Evolutionary conservation across 1,139 yeast species (phyloP).

Genomic region (Geotrichum phurueaensis): DNA sequence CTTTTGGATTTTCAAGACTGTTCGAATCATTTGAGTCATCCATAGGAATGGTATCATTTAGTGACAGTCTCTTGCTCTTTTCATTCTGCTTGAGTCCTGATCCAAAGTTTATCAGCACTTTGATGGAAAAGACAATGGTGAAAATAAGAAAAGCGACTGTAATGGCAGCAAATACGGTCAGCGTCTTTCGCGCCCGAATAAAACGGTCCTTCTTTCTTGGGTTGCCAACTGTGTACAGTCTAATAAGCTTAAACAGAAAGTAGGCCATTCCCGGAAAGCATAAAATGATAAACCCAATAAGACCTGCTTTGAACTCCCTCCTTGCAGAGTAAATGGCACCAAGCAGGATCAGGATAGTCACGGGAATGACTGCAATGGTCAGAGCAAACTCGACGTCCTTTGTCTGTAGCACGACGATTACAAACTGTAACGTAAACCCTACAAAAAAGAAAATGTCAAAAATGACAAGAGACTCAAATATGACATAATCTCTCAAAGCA

Average conservation of each 20-base stretch:
- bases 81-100: neutral
- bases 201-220: conserved; percentile 29
- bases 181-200: conserved; percentile 46
- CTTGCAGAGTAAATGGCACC: conserved; percentile 41
- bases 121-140: conserved; percentile 39
- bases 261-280: conserved; percentile 46
- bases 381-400: conserved; percentile 45
- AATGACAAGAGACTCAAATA: conserved; percentile 37
- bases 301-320: conserved; percentile 37
- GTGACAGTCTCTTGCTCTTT: neutral
- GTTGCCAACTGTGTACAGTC: conserved; percentile 43
- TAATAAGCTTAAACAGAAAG: conserved; percentile 45
- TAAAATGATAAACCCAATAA: conserved; percentile 34
- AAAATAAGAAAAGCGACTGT: conserved; percentile 40
- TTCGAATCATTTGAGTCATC: neutral
- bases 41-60: neutral
- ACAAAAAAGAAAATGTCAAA: conserved; percentile 48
- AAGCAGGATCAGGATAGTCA: conserved; percentile 41
- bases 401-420: conserved; percentile 45
- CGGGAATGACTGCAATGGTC: conserved; percentile 46
- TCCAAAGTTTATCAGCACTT: conserved; percentile 40
- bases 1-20: neutral
- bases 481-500: conserved; percentile 41
- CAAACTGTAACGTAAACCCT: conserved; percentile 50
- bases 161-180: conserved; percentile 45